phyloP scores from a whole-genome alignment of 352 stramenopile species.

The Thraustochytrium striatum region DNA sequence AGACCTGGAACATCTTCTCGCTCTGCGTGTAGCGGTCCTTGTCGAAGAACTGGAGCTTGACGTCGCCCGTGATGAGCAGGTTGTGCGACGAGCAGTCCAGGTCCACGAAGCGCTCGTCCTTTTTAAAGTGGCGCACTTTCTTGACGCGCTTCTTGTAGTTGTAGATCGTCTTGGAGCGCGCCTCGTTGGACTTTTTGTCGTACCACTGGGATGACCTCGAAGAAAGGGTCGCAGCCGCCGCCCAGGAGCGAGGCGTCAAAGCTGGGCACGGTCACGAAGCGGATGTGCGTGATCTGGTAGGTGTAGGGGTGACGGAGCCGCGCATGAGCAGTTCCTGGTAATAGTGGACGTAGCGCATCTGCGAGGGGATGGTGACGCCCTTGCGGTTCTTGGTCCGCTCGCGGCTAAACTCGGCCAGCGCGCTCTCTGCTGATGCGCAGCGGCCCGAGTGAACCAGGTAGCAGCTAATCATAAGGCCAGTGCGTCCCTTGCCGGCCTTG shows the following conservation, averaged over 20 bases:
- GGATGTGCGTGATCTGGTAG: conserved; percentile 52
- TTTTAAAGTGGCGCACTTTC: conserved; percentile 53
- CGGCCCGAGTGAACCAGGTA: conserved; percentile 50
- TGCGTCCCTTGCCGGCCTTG: conserved; percentile 75
- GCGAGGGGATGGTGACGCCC: conserved; percentile 53
- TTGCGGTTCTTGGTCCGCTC: conserved; percentile 52
- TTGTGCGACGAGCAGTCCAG: conserved; percentile 50
- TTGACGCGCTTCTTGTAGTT: conserved; percentile 55
- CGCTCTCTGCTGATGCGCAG: conserved; percentile 36
- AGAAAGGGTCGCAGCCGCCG: conserved; percentile 54
- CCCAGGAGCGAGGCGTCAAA: conserved; percentile 46
- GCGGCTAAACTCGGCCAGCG: conserved; percentile 42
- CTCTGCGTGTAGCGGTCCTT: conserved; percentile 23
- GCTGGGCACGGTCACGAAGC: conserved; percentile 51
- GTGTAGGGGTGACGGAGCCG: conserved; percentile 48
- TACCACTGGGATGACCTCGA: conserved; percentile 49
- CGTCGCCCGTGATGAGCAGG: conserved; percentile 52
- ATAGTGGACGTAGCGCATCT: conserved; percentile 54
- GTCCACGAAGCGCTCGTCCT: conserved; percentile 53
- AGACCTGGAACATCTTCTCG: conserved; percentile 52
- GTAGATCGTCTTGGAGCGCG: conserved; percentile 47
- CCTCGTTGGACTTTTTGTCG: conserved; percentile 32
- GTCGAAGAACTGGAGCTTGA: conserved; percentile 56
- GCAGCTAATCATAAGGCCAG: conserved; percentile 75
- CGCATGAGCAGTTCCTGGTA: conserved; percentile 50